Base-by-base conservation (phyloP, 2,329 filamentous ascomycete species). In the Aspergillus tubingensis region DNA sequence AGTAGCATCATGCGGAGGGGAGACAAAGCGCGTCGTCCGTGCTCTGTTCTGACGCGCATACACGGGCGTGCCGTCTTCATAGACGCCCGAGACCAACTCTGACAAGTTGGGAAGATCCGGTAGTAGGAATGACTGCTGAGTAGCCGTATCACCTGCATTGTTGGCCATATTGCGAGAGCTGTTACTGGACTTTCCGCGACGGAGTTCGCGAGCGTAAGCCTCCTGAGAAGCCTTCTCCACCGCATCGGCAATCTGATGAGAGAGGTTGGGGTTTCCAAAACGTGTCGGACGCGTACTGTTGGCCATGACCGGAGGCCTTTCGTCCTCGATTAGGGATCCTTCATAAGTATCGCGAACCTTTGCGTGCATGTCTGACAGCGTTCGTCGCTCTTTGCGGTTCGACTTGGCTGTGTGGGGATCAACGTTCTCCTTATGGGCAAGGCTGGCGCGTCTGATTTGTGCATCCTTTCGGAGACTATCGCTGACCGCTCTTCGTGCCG, bases 91-190 rank as follows among this genome's bases (percentile, higher is more conserved):
- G 10, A 88, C 81, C 30, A 88, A 77, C 67, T 88, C 85, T 5
- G 85, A 86, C 59, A 87, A 79, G 65, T 88, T 86, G 7, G 84
- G 82, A 48, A 87, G 75, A 63, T 87, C 84, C 2, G 86, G 86
- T 3, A 88, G 77, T 53, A 85, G 79, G 68, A 88, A 88, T 0
- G 86, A 88, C 61, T 85, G 83, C 41, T 81, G 79, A 17, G 85
- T 86, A 62, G 77, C 77, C 61, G 79, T 85, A 51, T 80, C 79
- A 3, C 79, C 78, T 25, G 69, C 71, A 43, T 68, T 61, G 32
- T 69, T 71, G 17, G 62, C 58, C 44, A 58, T 56, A 25, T 69
- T 70, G 51, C 68, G 72, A 15, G 64, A 62, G 50, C 65, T 70
- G 23, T 59, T 63, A 10, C 63, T 54, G 8, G 64, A 58, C 56